These are phyloP conservation scores for Bretschneidera sinensis DNA, from an alignment of 345 rosid genomes.

Conservation along the genomic window DNA sequence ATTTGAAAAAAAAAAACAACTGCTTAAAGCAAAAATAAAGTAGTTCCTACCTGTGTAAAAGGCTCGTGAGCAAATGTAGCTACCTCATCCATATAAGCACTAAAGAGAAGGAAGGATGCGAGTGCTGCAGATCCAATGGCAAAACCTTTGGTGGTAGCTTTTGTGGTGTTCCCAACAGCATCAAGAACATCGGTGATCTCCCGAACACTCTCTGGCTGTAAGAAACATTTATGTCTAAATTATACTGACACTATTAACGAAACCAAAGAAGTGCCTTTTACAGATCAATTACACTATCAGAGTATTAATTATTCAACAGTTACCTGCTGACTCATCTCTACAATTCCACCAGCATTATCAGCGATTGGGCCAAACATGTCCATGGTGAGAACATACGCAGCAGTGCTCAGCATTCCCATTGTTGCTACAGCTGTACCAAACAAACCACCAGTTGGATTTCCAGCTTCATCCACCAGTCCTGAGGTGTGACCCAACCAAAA, in stretches of 20 bases:
- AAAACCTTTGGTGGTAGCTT: slow-evolving; percentile 98
- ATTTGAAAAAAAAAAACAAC: too few species aligned
- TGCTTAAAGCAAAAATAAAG: slow-evolving; percentile 5
- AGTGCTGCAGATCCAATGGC: slow-evolving; percentile 99
- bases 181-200: slow-evolving; percentile 97
- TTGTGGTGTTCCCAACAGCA: slow-evolving; percentile 99
- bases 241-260: background rate
- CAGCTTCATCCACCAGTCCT: slow-evolving; percentile 88
- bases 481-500: slow-evolving; percentile 95
- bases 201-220: slow-evolving; percentile 94
- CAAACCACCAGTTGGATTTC: slow-evolving; percentile 83
- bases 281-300: background rate
- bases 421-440: slow-evolving; percentile 99
- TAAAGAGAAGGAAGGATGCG: slow-evolving; percentile 96
- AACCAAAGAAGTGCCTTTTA: slow-evolving; percentile 1
- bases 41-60: slow-evolving; percentile 65
- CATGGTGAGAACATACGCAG: slow-evolving; percentile 98
- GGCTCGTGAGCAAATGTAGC: slow-evolving; percentile 67
- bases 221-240: slow-evolving; percentile 9
- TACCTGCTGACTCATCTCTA: slow-evolving; percentile 99
- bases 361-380: slow-evolving; percentile 99
- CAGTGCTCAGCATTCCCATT: slow-evolving; percentile 99
- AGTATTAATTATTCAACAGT: slow-evolving; percentile 5
- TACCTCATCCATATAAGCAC: slow-evolving; percentile 99
- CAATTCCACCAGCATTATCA: slow-evolving; percentile 99